Evolutionary conservation across 768 basidiomycete species (phyloP).

Genomic region (Phlegmacium glaucopus): DNA sequence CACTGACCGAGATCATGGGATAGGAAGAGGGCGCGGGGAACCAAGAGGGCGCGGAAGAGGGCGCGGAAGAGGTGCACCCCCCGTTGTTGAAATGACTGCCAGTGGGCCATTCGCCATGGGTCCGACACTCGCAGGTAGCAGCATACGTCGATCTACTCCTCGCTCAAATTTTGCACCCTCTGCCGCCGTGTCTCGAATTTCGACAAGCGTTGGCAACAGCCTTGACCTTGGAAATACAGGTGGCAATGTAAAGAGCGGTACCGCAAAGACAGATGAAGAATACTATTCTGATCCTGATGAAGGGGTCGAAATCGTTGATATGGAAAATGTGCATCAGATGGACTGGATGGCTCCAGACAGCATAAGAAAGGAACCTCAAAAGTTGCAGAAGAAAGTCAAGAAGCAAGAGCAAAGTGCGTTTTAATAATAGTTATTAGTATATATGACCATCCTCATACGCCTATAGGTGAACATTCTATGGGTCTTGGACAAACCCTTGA

Average conservation of each 20-base stretch:
- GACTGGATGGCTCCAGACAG: conserved; percentile 90
- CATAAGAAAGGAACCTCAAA: conserved; percentile 45
- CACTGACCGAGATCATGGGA: conserved; percentile 30
- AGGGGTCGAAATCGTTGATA: conserved; percentile 83
- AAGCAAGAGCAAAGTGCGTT: conserved; percentile 34
- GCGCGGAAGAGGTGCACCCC: conserved; percentile 49
- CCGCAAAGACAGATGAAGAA: conserved; percentile 43
- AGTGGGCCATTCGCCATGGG: conserved; percentile 89
- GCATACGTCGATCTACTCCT: conserved; percentile 46
- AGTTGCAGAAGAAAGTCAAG: conserved; percentile 34
- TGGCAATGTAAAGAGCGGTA: conserved; percentile 22
- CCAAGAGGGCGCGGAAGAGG: conserved; percentile 43
- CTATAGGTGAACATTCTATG: conserved; percentile 23
- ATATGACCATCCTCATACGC: not conserved
- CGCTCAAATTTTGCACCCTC: conserved; percentile 56
- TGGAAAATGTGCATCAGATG: conserved; percentile 72
- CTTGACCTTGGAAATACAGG: conserved; percentile 33
- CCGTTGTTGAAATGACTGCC: conserved; percentile 72
- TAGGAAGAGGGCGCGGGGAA: conserved; percentile 46
- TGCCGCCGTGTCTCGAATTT: conserved; percentile 36
- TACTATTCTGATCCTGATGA: conserved; percentile 86
- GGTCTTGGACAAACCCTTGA: conserved; percentile 61
- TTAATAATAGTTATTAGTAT: conserved; percentile 25
- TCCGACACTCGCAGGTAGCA: conserved; percentile 63
- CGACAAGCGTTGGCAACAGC: conserved; percentile 43